Conservation (phyloP, 2,329 filamentous ascomycete species). For the Phyllosticta citribraziliensis region DNA sequence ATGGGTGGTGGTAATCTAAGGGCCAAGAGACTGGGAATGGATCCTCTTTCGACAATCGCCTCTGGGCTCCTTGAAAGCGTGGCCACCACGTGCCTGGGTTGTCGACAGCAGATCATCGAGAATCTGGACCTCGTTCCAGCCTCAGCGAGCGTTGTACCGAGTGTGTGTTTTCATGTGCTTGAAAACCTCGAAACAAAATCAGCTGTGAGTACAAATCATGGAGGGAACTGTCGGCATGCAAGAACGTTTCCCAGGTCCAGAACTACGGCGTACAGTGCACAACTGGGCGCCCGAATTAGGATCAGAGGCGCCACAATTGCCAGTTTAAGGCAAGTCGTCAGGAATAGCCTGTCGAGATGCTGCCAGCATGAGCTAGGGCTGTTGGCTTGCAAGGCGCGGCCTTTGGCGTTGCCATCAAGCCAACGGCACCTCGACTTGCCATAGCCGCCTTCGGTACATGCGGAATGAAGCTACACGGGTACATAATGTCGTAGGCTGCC, state of each 20-base stretch:
- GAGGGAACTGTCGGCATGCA: neutral
- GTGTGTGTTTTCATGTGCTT: no score
- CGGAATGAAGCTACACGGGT: neutral
- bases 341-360: neutral
- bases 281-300: neutral
- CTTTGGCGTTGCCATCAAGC: neutral
- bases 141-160: neutral
- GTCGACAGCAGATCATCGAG: neutral
- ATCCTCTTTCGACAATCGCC: neutral
- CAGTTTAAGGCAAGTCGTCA: neutral
- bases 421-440: neutral
- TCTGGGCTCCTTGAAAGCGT: neutral
- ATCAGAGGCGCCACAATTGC: neutral
- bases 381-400: neutral
- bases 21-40: neutral
- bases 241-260: neutral
- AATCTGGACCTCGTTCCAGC: neutral
- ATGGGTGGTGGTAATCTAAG: no score
- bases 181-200: neutral
- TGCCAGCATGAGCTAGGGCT: neutral
- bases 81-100: neutral
- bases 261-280: neutral
- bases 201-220: neutral
- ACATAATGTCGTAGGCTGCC: neutral
- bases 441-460: neutral